Percentiles rank a stretch among this genome's conserved stretches.
These are phyloP conservation scores for Silybum marianum DNA, from an alignment of 129 eudicot species.

Conservation along the genomic window DNA sequence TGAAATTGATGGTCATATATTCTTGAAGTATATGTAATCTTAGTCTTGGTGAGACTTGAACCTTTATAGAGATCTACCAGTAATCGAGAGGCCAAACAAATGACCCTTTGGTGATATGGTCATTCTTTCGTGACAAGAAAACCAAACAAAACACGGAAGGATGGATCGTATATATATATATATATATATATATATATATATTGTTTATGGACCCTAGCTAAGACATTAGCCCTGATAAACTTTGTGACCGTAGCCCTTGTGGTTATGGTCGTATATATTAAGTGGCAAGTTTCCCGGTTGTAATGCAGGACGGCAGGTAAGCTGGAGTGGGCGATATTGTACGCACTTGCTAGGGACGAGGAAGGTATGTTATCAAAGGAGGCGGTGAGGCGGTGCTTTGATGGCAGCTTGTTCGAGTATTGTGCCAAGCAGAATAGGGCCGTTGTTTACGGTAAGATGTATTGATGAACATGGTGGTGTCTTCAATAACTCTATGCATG, in stretches of 20 bases:
- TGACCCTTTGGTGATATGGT: not conserved
- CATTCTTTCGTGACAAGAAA: not conserved
- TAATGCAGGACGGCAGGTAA: conserved; percentile 50
- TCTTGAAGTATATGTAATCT: too few relatives aligned
- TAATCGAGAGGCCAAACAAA: too few relatives aligned
- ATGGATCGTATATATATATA: not conserved
- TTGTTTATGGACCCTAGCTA: too few relatives aligned
- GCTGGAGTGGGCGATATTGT: conserved; percentile 53
- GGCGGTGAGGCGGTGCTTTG: conserved; percentile 63
- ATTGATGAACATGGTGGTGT: conserved; percentile 2
- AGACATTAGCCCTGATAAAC: too few relatives aligned
- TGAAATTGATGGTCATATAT: too few relatives aligned
- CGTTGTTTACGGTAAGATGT: conserved; percentile 35
- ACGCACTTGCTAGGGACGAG: conserved; percentile 53
- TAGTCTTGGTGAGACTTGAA: too few relatives aligned
- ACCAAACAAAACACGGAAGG: not conserved
- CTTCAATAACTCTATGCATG: not conserved
- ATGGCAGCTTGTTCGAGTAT: conserved; percentile 68
- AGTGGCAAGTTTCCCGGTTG: not conserved
- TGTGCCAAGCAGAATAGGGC: conserved; percentile 48
- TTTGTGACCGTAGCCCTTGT: too few relatives aligned
- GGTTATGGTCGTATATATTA: not conserved
- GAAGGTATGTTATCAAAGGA: conserved; percentile 67
- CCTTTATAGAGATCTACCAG: too few relatives aligned
- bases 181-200: too few relatives aligned